These are phyloP conservation scores for Dothistroma septosporum DNA, from an alignment of 2,329 filamentous ascomycete genomes.

Conservation along the genomic window DNA sequence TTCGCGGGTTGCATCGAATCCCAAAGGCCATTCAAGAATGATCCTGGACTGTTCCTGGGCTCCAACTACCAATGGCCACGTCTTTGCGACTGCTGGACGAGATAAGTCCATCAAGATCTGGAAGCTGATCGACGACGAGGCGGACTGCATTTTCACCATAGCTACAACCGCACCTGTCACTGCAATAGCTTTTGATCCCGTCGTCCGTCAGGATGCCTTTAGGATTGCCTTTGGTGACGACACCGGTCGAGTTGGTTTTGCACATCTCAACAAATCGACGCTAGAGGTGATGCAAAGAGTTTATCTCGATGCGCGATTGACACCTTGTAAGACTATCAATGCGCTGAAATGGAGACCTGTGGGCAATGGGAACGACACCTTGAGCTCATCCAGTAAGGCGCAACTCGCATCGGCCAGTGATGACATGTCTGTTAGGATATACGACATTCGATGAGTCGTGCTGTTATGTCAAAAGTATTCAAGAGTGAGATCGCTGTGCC, in stretches of 20 bases:
- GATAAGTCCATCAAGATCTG: slow-evolving; percentile 75
- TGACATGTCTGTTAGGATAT: slow-evolving; percentile 40
- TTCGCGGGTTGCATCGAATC: slow-evolving; percentile 59
- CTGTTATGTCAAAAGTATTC: too few species aligned
- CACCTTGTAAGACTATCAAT: slow-evolving; percentile 27
- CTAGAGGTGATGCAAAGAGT: slow-evolving; percentile 10
- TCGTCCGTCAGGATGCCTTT: not conserved
- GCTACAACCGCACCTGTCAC: slow-evolving; percentile 31
- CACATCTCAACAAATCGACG: slow-evolving; percentile 8
- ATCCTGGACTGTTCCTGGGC: slow-evolving; percentile 86
- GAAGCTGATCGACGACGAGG: slow-evolving; percentile 34
- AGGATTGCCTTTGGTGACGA: slow-evolving; percentile 31
- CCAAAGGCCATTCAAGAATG: slow-evolving; percentile 88
- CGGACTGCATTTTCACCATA: slow-evolving; percentile 26
- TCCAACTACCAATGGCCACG: slow-evolving; percentile 42
- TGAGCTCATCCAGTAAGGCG: not conserved
- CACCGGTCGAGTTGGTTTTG: slow-evolving; percentile 25
- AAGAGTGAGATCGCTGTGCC: too few species aligned
- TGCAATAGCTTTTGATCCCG: slow-evolving; percentile 30
- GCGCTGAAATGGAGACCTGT: slow-evolving; percentile 32
- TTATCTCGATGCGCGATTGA: slow-evolving; percentile 13
- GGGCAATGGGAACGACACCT: not conserved
- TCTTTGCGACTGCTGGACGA: slow-evolving; percentile 83
- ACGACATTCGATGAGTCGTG: slow-evolving; percentile 12
- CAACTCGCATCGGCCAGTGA: slow-evolving; percentile 42